These are phyloP conservation scores for Fusarium goolgardi DNA, from an alignment of 2,329 filamentous ascomycete species.

Conservation along the genomic window DNA sequence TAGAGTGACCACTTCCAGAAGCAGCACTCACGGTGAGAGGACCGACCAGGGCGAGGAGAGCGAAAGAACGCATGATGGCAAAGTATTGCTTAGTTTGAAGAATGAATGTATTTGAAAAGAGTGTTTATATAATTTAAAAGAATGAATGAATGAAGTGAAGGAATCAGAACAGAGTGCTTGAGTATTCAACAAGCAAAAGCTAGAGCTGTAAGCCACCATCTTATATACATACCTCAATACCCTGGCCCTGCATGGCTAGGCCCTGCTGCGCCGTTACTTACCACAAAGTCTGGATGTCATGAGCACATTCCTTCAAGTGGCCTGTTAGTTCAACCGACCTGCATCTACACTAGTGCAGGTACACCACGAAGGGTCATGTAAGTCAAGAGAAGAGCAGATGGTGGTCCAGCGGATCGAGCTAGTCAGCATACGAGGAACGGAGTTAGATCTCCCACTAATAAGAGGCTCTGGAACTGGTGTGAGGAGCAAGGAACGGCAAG, in stretches of 20 bases:
- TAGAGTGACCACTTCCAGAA: conserved; percentile 47
- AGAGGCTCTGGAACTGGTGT: conserved; percentile 27
- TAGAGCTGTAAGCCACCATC: conserved; percentile 1
- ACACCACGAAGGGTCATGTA: conserved; percentile 21
- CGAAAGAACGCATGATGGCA: conserved; percentile 41
- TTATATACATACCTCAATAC: conserved; percentile 30
- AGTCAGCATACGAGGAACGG: conserved; percentile 37
- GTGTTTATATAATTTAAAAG: conserved; percentile 22
- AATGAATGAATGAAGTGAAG: conserved; percentile 31
- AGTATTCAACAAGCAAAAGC: not conserved
- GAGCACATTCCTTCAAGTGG: conserved; percentile 30
- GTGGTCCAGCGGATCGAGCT: conserved; percentile 36
- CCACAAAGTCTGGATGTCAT: conserved; percentile 9
- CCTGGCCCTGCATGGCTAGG: conserved; percentile 1
- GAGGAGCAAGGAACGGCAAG: conserved; percentile 39
- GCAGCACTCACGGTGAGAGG: conserved; percentile 44
- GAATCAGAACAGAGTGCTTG: conserved; percentile 27
- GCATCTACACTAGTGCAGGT: conserved; percentile 22
- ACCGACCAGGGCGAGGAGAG: conserved; percentile 42
- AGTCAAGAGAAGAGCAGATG: conserved; percentile 29
- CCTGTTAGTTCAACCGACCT: conserved; percentile 22
- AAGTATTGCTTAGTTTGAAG: conserved; percentile 23
- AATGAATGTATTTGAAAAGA: conserved; percentile 34
- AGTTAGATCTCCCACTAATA: conserved; percentile 46
- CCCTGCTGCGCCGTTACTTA: conserved; percentile 8